Base-by-base conservation (phyloP, 179 eudicot genomes). In the Vitellaria paradoxa region DNA sequence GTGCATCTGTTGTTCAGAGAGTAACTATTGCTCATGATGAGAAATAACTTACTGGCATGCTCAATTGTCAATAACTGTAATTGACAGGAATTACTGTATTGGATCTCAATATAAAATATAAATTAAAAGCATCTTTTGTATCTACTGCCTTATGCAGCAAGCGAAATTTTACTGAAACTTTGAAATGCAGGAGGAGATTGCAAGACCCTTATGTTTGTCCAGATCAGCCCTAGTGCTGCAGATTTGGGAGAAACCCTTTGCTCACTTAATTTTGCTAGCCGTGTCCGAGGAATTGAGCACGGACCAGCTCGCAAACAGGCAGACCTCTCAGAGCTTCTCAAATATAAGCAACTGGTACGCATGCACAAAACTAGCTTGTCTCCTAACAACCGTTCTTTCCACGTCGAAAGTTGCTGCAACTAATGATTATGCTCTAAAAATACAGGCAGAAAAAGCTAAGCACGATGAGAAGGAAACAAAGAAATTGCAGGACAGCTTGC, bases 181-280 rank as follows among this genome's bases (percentile, higher is more conserved):
- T 74, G 63, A 65, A 70, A 60, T 84, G 82, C 78, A 94, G 97
- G 99, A 14, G 99, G 99, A 66, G 98, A 96, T 86, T 96, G 99
- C 87, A 96, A 96, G 86, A 89, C 98, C 50, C 77, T 96, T 61
- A 96, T 93, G 99, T 93, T 96, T 75, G 99, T 93, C 72, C 99
- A 96, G 70, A 91, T 91, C 67, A 96, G 97, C 84, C 97, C 99
- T 45, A 85, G 81, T 76, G 65, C 76, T 18, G 77, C 91, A 60
- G 99, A 93, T 78, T 71, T 91, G 70, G 98, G 99, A 57, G 99
- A 93, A 84, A 93, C 98, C 63, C 74, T 96, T 40, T 96, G 99
- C 86, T 96, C 99, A 14, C 77, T 96, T 74, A 96, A 96, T 82
- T 96, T 96, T 82, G 99, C 99, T 14, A 96, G 87, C 49, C 91